A percentile compares a stretch with the other conserved stretches of the same genome.
Conservation (phyloP, 441 rosid genomes). For the Corymbia calophylla region DNA sequence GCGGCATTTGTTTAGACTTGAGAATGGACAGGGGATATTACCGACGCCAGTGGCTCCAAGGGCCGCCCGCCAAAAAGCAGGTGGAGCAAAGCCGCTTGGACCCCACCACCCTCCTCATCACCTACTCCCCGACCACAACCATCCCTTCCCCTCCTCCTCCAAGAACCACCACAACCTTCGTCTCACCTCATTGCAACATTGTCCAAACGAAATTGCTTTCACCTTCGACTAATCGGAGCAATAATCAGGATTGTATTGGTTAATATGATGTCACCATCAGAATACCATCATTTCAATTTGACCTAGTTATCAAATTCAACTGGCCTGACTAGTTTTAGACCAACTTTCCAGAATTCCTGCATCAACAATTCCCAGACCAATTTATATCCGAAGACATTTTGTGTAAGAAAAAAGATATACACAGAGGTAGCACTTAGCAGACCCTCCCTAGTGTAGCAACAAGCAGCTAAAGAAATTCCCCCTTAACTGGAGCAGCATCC, state of each 20-base stretch:
- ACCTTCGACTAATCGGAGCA: background rate
- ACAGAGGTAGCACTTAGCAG: too few relatives aligned
- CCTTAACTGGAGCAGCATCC: constrained; percentile 28
- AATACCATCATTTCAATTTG: background rate
- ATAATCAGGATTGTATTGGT: background rate
- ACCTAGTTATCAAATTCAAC: background rate
- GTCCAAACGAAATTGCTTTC: background rate
- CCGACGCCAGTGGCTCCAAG: background rate
- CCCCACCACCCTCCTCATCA: background rate
- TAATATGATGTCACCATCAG: background rate
- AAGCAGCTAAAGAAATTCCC: background rate
- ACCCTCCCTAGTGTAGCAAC: background rate
- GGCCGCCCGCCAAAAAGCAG: background rate
- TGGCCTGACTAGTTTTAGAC: background rate
- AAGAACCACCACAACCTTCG: background rate
- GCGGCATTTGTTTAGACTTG: too few relatives aligned
- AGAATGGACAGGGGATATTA: background rate
- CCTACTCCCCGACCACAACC: background rate
- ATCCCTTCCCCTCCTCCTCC: background rate
- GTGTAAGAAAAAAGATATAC: background rate
- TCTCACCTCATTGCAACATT: background rate
- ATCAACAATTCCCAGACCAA: background rate
- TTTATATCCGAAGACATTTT: background rate
- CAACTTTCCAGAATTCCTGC: background rate
- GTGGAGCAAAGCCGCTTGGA: background rate